Base-by-base conservation (phyloP, 1,284 basidiomycete species). In the Cryptococcus amylolentus region DNA sequence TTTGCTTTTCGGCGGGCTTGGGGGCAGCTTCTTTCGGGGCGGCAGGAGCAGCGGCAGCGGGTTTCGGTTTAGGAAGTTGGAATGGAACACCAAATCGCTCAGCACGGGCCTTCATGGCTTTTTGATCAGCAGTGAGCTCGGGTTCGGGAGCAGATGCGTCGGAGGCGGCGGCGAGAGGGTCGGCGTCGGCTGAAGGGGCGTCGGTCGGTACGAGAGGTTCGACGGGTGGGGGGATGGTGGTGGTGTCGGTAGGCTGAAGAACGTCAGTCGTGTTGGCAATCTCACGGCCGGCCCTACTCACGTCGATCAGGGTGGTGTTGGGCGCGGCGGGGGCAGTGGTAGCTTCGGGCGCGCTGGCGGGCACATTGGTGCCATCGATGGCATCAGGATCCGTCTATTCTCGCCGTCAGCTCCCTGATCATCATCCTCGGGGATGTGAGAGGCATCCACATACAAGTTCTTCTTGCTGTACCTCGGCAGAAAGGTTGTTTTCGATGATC, bases 81-180 rank as follows among this genome's bases (percentile, higher is more conserved):
- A 70, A 71, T 5, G 71, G 64, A 44, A 72, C 56, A 8, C 77
- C 76, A 57, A 79, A 79, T 54, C 74, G 63, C 45, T 73, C 77
- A 1, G 73, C 73, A 31, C 78, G 70, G 4, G 69, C 68, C 58
- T 73, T 73, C 56, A 68, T 64, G 13, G 69, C 70, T 68, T 70
- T 63, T 66, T 75, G 66, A 55, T 76, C 72, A 54, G 72, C 63
- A 46, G 69, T 73, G 42, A 75, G 57, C 13, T 55, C 53, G 14
- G 60, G 56, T 9, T 45, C 49, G 20, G 52, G 50, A 38, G 42
- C 23, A 23, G 23, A 23, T 23, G 23, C 23, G 23, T 3, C 23
- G 23, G 23, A 23, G 23, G 23, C 28, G 38, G 35, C 46, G 28
- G 54, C 62, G 4, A 66, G 51, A n/a, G 49, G 42, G 23, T 41